A percentile compares a stretch with the other conserved stretches of the same genome.
phyloP scores from a whole-genome alignment of 352 stramenopile genomes.

The Pythium monospermum region DNA sequence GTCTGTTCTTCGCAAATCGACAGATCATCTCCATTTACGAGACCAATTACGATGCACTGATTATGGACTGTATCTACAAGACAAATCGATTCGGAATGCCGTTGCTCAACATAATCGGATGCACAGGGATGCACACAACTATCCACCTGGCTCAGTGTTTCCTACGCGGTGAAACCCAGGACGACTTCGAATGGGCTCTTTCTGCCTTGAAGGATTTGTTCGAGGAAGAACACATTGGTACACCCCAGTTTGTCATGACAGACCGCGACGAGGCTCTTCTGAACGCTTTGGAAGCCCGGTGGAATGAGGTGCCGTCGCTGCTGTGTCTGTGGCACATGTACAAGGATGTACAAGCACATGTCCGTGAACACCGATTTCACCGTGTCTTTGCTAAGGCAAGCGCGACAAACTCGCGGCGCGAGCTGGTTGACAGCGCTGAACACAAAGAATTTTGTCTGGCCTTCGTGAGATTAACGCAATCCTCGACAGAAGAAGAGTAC shows the following conservation, averaged over 20 bases:
- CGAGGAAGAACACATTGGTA: neutral
- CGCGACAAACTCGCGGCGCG: neutral
- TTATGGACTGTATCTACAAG: too few relatives aligned
- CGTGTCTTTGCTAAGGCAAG: neutral
- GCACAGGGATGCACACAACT: constrained; percentile 18
- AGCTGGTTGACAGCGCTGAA: neutral
- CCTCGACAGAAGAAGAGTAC: constrained; percentile 1
- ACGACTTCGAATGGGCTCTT: constrained; percentile 14
- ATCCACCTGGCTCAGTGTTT: constrained; percentile 18
- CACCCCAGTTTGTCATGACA: constrained; percentile 8
- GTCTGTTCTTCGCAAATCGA: too few relatives aligned
- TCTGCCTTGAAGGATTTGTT: neutral
- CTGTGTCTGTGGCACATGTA: constrained; percentile 21
- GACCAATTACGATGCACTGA: too few relatives aligned
- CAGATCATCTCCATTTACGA: too few relatives aligned
- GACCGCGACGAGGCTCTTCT: constrained; percentile 15
- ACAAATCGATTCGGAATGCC: constrained; percentile 17
- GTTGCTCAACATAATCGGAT: constrained; percentile 13
- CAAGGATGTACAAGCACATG: constrained; percentile 21
- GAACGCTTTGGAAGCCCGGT: constrained; percentile 11
- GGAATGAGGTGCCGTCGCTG: constrained; percentile 1
- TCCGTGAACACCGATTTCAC: neutral
- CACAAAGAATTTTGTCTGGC: neutral
- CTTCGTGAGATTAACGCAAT: neutral
- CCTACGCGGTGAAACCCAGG: constrained; percentile 1